phyloP scores from a whole-genome alignment of 208 protist species.

The Naegleria gruberi region DNA sequence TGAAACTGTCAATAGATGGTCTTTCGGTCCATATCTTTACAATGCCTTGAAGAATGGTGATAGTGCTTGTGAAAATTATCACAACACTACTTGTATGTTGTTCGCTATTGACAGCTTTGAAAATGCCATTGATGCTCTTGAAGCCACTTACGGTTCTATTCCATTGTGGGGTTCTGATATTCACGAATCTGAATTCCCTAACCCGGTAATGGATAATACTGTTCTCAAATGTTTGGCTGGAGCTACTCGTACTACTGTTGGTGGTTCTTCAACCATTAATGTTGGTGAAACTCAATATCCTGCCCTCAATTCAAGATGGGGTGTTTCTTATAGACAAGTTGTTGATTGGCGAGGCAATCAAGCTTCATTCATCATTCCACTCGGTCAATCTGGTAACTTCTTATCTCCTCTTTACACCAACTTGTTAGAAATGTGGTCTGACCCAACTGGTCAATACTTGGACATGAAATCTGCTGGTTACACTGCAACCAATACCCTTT shows the following conservation, averaged over 20 bases:
- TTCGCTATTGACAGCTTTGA: not conserved
- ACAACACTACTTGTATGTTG: not conserved
- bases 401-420: not conserved
- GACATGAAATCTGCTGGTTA: not conserved
- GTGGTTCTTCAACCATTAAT: not conserved
- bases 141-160: not conserved
- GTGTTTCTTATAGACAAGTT: conserved; percentile 21
- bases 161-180: conserved; percentile 6
- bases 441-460: conserved; percentile 2
- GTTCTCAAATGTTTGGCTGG: not conserved
- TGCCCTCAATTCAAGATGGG: not conserved
- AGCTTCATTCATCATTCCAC: not conserved
- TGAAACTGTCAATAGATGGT: not conserved
- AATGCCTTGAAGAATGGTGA: not conserved
- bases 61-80: not conserved
- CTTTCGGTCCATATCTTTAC: not conserved
- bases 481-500: not conserved
- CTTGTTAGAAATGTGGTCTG: not conserved
- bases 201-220: not conserved
- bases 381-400: conserved; percentile 4
- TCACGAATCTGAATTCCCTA: conserved; percentile 1
- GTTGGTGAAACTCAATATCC: not conserved
- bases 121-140: not conserved
- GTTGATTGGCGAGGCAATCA: not conserved
- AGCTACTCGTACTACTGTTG: not conserved